phyloP scores from a whole-genome alignment of 2,329 filamentous ascomycete genomes.

The Apiospora marii region DNA sequence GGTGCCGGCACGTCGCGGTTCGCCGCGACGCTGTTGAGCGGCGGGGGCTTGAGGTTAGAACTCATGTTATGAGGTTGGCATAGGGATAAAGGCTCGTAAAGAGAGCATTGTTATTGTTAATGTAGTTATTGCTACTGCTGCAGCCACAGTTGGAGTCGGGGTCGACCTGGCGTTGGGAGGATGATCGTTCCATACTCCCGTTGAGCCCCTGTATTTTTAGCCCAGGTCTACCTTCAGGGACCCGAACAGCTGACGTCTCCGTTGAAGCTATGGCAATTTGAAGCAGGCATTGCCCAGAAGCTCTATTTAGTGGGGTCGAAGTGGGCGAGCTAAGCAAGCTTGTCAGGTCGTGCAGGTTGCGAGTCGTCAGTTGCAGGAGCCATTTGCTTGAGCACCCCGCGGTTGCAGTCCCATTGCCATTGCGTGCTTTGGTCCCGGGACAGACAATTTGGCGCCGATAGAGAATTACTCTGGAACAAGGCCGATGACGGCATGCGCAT shows the following conservation, averaged over 20 bases:
- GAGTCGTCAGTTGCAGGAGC: background rate
- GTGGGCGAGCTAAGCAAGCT: background rate
- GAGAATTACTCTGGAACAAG: background rate
- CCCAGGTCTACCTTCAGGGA: background rate
- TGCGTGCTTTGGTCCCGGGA: slow-evolving; percentile 1
- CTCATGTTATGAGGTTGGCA: background rate
- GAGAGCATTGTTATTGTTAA: background rate
- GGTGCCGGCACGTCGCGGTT: background rate
- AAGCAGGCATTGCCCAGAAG: background rate
- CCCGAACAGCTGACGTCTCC: background rate
- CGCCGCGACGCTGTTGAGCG: background rate
- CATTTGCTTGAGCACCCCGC: background rate
- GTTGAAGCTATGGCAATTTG: background rate
- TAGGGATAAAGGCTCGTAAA: background rate
- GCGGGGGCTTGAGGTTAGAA: slow-evolving; percentile 14
- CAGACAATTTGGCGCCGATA: background rate
- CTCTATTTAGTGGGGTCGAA: slow-evolving; percentile 1
- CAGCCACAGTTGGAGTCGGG: background rate
- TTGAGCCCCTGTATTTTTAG: background rate
- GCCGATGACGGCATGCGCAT: slow-evolving; percentile 9
- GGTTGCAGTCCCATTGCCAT: slow-evolving; percentile 13
- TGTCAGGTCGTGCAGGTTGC: background rate
- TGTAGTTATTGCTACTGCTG: background rate
- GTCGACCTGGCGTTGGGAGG: background rate
- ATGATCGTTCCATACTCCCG: background rate